Base-by-base conservation (phyloP, 805 yeast species). In the Saccharomycopsis fibuligera region DNA sequence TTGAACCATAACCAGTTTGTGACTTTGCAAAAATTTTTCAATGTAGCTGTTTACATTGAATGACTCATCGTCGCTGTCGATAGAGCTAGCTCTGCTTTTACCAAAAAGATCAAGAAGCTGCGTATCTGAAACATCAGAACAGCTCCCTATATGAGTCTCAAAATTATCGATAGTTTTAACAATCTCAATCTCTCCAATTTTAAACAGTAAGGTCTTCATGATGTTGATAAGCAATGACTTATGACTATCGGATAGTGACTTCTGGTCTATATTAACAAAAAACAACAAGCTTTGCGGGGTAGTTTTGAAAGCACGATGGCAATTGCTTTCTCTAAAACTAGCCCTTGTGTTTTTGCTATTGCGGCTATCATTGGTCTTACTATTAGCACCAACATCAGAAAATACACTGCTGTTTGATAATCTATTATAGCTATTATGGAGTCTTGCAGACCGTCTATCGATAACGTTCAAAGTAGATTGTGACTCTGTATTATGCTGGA, bases 161-260 rank as follows among this genome's bases (percentile, higher is more conserved):
- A 51, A 48, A 42, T 33, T 39, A 21, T 38, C 19, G 9, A 35
- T 45, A 3, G 47, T 37, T 1, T 16, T 44, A 19, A 48, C 33
- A 36, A 51, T 25, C 38, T 45, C 35, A 33, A 51, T 45, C 23
- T 36, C 31, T 17, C 35, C 14, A 22, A 51, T 44, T 25, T 51
- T 51, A 17, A 48, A 33, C 4, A 35, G 22, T 19, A 51, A 35
- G 5, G 49, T 45, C n/a, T 43, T 44, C 27, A 51, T 12, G 19
- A 51, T 51, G 16, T 48, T 48, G 4, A 19, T 24, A 22, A 51
- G 33, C 19, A 44, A 30, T 19, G 45, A 42, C n/a, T 19, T 25
- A 21, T 42, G 36, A 5, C 36, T 30, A 8, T 29, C 38, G 31
- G 38, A 9, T 16, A 33, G 5, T 30, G 22, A 36, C 24, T 31